Evolutionary conservation across 305 asterid species (phyloP), one percentile per base, ranked within the genome.

Genomic region (Solanum chacoense): DNA sequence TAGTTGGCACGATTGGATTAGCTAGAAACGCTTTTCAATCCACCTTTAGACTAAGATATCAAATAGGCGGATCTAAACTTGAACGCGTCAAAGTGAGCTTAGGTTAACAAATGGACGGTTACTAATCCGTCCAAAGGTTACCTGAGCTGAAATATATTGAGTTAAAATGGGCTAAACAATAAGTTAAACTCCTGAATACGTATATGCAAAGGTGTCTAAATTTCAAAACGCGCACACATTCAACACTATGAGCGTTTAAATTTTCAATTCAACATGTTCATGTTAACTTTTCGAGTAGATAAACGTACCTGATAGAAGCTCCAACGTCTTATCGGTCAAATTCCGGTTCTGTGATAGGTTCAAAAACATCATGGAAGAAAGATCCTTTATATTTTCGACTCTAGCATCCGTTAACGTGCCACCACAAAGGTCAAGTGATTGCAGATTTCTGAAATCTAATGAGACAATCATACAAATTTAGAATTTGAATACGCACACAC

Each of bases 341-440:
- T 73, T 73, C 40, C 2, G 67, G 63, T 88, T 88, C 55, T 71
- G 77, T 8, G 90, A 88, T 2, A 88, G 69, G 76, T 88, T 88
- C 83, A 88, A 28, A 11, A 88, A 63, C 65, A 32, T 88, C 85
- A 88, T 2, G 69, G 16, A 88, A 35, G 84, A 71, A 72, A 88
- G 88, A 73, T 84, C 29, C 79, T 84, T 88, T 6, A 88, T 72
- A 13, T 72, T 88, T 84, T 88, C 86, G 38, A 88, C 84, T 34
- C 90, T 88, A 84, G 55, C 34, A 72, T 88, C 88, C 1, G 85
- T 88, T 84, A 88, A 13, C 4, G 10, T 50, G 7, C 90, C 90
- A n/a, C 90, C 90, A 88, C 88, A 88, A 26, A 88, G 78, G 36
- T 88, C 90, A 7, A 88, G 88, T 11, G 85, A 83, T 26, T 45